Evolutionary conservation across 1,284 basidiomycete species (phyloP), one percentile per base, ranked within the genome.

Genomic region (Agaricales sp.): DNA sequence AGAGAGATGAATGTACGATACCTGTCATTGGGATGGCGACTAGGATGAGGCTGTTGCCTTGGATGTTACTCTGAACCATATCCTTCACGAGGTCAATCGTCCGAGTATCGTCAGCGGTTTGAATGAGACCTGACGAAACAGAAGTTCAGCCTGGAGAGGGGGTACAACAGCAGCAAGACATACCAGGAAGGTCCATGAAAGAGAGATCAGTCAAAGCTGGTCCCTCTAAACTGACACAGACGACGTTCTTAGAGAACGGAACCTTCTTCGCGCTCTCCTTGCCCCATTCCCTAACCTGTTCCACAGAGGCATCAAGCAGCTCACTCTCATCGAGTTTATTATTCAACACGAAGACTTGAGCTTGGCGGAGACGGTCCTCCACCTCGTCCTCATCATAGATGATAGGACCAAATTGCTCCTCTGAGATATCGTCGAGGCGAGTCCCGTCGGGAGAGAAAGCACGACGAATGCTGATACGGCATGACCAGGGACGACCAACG

Each of bases 21-120:
- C 47, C 47, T 11, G 26, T 18, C 47, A 48, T 48, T 14, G 47
- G 35, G 11, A 48, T 48, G 37, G 37, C 41, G 11, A 48, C 19
- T 14, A 48, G 37, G 23, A 48, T 48, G 8, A 48, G 18, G 14
- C 26, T 20, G n/a, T 48, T 48, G 16, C 37, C 47, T 8, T 20
- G 16, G 14, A 48, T 48, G 18, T 48, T 26, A 12, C 24, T 22
- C 6, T 39, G 37, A 13, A 48, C 37, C 8, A 48, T 13, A 21
- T 41, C 41, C 0, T 22, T 26, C 16, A 48, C 47, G 13, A 48
- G 37, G 4, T 48, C 47, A n/a, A 48, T 48, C 8, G 30, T 35
- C 19, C 35, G 35, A 13, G 22, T 18, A 2, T 37, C 22, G 14
- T 41, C 47, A 16, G 35, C 47, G 37, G 37, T 48, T 4, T 26